Evolutionary conservation across 805 yeast genomes (phyloP), one percentile per base, ranked within the genome.

Genomic region (Lachancea quebecensis): DNA sequence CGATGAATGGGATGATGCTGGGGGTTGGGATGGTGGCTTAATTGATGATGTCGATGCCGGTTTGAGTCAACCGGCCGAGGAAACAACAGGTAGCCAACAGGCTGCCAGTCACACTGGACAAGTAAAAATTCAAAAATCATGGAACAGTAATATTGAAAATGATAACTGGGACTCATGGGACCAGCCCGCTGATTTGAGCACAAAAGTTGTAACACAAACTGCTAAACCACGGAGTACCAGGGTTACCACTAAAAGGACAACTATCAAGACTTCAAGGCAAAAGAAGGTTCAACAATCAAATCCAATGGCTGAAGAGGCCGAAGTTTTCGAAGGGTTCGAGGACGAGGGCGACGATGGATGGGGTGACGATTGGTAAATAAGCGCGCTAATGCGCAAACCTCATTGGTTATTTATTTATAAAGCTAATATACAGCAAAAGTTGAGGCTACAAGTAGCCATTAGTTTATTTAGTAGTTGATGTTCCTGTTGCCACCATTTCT

Each of bases 1-100:
- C n/a, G 67, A 56, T 29, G 65, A 56, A 14, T 66, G 70, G 66
- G 64, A 49, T 37, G 48, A 39, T 5, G 18, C 3, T 16, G 37
- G 11, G 4, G 12, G 12, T 5, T 14, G 21, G 21, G 37, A 34
- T 4, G 18, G 14, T 30, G 14, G 8, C 8, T 5, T 11, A 9
- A 5, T 30, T 30, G 33, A 30, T 14, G 33, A 30, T 14, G 8
- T 30, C 12, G 14, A 11, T 8, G 12, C 33, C 5, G 33, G 25
- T 7, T 21, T 21, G 25, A 21, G 25, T 21, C 4, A 21, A 21
- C 25, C 25, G 7, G 7, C 25, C 5, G 8, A 30, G 33, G 14
- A 12, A 12, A 30, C 33, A 14, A 30, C 4, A 14, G 33, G 14
- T 5, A 8, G 33, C 14, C 14, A 11, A 4, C 14, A 30, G 12